These are phyloP conservation scores for Scalesia atractyloides DNA, from an alignment of 129 eudicot species.

Conservation along the genomic window DNA sequence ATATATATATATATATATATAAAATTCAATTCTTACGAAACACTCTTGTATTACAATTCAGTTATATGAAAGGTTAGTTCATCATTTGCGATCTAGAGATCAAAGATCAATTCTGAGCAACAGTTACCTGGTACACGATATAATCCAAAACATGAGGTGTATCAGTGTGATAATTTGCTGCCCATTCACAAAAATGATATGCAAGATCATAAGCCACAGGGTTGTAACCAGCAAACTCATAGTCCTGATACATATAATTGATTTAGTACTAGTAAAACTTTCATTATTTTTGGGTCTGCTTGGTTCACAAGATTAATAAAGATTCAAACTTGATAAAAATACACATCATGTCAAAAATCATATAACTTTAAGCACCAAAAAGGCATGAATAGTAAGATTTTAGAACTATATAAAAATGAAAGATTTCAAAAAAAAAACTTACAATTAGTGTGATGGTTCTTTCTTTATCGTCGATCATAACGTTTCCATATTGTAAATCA, in stretches of 20 bases:
- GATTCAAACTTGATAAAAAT: too few relatives aligned
- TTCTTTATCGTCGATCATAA: conserved; percentile 73
- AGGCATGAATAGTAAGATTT: too few relatives aligned
- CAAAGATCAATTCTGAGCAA: too few relatives aligned
- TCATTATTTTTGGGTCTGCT: not conserved
- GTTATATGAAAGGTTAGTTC: too few relatives aligned
- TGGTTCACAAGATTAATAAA: conserved; percentile 19
- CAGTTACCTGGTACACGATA: conserved; percentile 65
- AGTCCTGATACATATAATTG: conserved; percentile 50
- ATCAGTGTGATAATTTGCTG: conserved; percentile 83
- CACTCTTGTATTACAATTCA: too few relatives aligned
- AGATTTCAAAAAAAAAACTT: too few relatives aligned
- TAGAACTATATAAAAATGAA: too few relatives aligned
- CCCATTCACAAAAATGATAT: conserved; percentile 87
- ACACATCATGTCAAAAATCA: too few relatives aligned
- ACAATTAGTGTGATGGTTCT: conserved; percentile 69
- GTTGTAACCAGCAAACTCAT: conserved; percentile 88
- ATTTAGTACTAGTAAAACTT: not conserved
- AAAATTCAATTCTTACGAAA: too few relatives aligned
- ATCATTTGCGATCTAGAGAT: too few relatives aligned
- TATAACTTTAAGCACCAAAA: too few relatives aligned
- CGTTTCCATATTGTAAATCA: conserved; percentile 88
- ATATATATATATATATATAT: too few relatives aligned
- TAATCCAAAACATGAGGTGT: conserved; percentile 81
- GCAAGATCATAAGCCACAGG: conserved; percentile 87